These are phyloP conservation scores for Theobroma grandiflorum DNA, from an alignment of 441 rosid species.

Conservation along the genomic window DNA sequence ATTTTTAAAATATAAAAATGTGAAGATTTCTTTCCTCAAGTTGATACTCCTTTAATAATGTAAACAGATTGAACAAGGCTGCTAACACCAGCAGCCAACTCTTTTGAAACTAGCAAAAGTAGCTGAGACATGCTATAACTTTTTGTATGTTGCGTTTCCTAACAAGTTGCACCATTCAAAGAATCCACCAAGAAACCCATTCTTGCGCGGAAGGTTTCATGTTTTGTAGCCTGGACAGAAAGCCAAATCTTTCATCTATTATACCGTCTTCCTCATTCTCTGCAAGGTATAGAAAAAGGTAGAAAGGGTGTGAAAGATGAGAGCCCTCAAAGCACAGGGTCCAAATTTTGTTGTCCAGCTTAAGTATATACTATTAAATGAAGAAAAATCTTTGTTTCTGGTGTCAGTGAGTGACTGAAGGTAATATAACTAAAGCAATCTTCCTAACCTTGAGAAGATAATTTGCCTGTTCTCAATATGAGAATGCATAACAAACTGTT, in stretches of 20 bases:
- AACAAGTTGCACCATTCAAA: not conserved
- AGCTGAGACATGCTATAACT: not conserved
- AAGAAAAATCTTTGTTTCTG: not conserved
- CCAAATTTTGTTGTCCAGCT: not conserved
- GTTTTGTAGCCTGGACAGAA: not conserved
- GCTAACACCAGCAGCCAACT: not conserved
- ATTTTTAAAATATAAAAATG: not conserved
- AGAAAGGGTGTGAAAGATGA: not conserved
- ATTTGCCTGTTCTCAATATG: not conserved
- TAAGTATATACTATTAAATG: not conserved
- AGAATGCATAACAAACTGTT: not conserved
- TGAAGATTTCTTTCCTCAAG: slow-evolving; percentile 6
- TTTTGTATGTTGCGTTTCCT: not conserved
- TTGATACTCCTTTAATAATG: not conserved
- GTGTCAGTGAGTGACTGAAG: not conserved
- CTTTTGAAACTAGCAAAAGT: slow-evolving; percentile 9
- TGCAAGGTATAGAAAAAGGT: not conserved
- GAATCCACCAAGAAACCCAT: not conserved
- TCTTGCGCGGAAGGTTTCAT: not conserved
- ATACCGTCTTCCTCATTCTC: not conserved
- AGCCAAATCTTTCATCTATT: not conserved
- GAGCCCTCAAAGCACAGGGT: not conserved
- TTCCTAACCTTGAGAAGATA: not conserved
- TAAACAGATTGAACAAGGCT: not conserved
- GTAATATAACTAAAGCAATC: not conserved